Evolutionary conservation across 2,329 filamentous ascomycete species (phyloP), one percentile per base, ranked within the genome.

Genomic region (Coniochaeta sp.): DNA sequence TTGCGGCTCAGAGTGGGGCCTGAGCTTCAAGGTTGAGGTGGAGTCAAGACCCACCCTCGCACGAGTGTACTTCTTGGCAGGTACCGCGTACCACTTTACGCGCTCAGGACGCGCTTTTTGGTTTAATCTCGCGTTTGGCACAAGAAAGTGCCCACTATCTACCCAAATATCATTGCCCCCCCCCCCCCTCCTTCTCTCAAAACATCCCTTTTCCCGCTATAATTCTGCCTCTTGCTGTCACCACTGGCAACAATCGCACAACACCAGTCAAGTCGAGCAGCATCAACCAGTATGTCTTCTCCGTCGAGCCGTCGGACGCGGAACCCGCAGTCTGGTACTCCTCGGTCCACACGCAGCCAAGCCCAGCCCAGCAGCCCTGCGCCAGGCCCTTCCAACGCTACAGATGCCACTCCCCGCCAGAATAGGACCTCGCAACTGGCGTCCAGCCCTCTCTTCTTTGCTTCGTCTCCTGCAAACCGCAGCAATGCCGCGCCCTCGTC

Each of bases 381-480:
- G 10, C 62, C 70, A n/a, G 65, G 63, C 30, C 65, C 65, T 34
- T 68, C 68, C 12, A 63, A 61, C 36, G 34, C 34, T 9, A 22
- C 44, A 16, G 54, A 58, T 47, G 62, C 60, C 47, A 82, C 80
- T 58, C 81, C 81, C 63, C 78, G 79, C 57, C 73, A 73, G 59
- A 74, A 72, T 57, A 75, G 77, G 36, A 66, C 74, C 24, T 79
- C 80, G 24, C 78, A 81, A 66, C 78, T 87, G 63, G 84, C 85
- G 5, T 95, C 91, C 4, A 96, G 92, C 61, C 93, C 93, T 44
- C 80, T 96, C 64, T 90, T 90, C 74, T 96, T 87, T 74, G 85
- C 82, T 67, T 85, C 79, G 10, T 77, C 79, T 7, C 75, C 77
- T 1, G 66, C 70, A 69, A 66, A 65, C 24, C 75, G 77, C 1